These are phyloP conservation scores for Vicia villosa DNA, from an alignment of 306 rosid species.

Conservation along the genomic window DNA sequence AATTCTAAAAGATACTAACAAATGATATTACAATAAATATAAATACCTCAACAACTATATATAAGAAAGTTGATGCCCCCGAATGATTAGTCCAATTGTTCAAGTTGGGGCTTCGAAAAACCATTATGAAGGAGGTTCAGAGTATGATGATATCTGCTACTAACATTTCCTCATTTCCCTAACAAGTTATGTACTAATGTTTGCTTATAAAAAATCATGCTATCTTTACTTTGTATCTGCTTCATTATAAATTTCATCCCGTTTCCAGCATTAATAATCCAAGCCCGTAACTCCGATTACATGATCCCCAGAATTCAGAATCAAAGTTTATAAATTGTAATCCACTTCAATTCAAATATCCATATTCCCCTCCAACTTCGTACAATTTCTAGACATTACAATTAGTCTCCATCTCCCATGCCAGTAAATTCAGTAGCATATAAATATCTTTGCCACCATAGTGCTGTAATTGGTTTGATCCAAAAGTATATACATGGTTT, in stretches of 20 bases:
- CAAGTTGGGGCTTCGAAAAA: not conserved
- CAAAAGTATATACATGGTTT: constrained; percentile 53
- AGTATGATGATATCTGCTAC: not conserved
- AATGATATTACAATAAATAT: too few relatives aligned
- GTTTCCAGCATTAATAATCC: not conserved
- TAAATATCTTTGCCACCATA: constrained; percentile 58
- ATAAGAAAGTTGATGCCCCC: not conserved
- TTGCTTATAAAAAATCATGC: not conserved
- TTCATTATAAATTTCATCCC: not conserved
- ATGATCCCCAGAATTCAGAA: not conserved
- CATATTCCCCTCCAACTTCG: constrained; percentile 1
- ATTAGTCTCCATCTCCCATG: constrained; percentile 63
- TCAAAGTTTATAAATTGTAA: not conserved
- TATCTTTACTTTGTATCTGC: constrained; percentile 1
- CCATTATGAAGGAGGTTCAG: not conserved
- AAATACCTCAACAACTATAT: too few relatives aligned
- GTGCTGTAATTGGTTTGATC: constrained; percentile 62
- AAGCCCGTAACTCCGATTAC: not conserved
- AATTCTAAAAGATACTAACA: too few relatives aligned
- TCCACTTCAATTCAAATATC: constrained; percentile 14
- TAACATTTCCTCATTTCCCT: not conserved
- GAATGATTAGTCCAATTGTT: not conserved
- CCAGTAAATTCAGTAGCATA: constrained; percentile 54
- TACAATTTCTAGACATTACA: constrained; percentile 35
- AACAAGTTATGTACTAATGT: not conserved